Percentiles rank a stretch among this genome's conserved stretches.
phyloP scores from a whole-genome alignment of 345 rosid genomes.

The Dimocarpus longan region DNA sequence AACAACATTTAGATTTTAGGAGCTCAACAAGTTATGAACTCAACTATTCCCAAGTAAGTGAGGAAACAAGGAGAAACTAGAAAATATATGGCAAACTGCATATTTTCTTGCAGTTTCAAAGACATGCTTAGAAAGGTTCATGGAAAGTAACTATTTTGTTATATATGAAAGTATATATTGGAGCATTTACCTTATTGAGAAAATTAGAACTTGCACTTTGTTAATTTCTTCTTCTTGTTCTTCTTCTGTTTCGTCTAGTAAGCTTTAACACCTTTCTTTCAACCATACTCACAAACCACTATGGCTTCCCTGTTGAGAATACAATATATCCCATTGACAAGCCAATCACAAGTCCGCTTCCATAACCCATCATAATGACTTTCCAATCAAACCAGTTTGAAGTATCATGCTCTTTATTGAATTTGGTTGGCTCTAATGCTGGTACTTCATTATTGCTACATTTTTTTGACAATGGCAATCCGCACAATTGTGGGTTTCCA shows the following conservation, averaged over 20 bases:
- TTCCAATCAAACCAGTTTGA: background rate
- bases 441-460: background rate
- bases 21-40: too few relatives aligned
- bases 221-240: too few relatives aligned
- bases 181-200: too few relatives aligned
- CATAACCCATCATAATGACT: background rate
- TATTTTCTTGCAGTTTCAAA: too few relatives aligned
- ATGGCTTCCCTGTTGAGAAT: background rate
- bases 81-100: too few relatives aligned
- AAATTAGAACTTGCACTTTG: too few relatives aligned
- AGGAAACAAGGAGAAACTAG: too few relatives aligned
- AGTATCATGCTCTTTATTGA: background rate
- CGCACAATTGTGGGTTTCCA: background rate
- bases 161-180: too few relatives aligned
- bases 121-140: too few relatives aligned
- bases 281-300: conserved; percentile 3
- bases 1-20: too few relatives aligned
- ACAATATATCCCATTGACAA: background rate
- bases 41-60: too few relatives aligned
- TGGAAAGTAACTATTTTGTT: too few relatives aligned
- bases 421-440: background rate
- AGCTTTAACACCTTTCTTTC: background rate
- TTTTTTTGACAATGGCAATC: background rate
- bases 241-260: background rate
- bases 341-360: background rate